Base-by-base conservation (phyloP, 345 rosid species). In the Citrus australasica region DNA sequence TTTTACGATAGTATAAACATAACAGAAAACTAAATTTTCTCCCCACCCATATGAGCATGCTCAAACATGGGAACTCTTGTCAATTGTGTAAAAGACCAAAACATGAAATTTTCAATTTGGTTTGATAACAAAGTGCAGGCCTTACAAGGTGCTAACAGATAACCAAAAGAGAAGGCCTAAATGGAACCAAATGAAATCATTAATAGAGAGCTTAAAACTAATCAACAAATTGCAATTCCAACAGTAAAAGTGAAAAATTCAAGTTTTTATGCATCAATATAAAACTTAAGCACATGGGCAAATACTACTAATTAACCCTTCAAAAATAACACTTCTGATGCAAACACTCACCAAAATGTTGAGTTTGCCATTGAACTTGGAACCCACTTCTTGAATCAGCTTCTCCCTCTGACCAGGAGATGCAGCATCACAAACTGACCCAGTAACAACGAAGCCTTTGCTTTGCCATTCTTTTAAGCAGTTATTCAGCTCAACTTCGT, bases 381-480 rank as follows among this genome's bases (percentile, higher is more conserved):
- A 81, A 11, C 82, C 82, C 67, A 89, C 94, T 51, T 94, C 88
- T 67, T 83, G 71, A 19, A 91, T 86, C 75, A 94, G 82, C 68
- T 82, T 79, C 84, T 83, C 88, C 59, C 95, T 86, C 78, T 91
- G 93, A 32, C 74, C 84, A 66, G 74, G 73, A 78, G 78, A 84
- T 13, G 93, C 81, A 11, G 84, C 88, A 81, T 94, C 98, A 79
- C 93, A 92, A 67, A 92, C 92, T 7, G 97, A 92, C 28, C 98
- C 98, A 35, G 90, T 82, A 37, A 94, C 94, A 75, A 17, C 53
- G 77, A 89, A 84, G 30, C 95, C 97, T 76, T 87, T 82, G 0
- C 74, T 76, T 67, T 82, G 82, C 95, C 93, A 92, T 59, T 89
- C 87, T 75, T 84, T 79, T 78, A 94, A 84, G 80, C 92, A 84